Percentiles rank a stretch among this genome's conserved stretches.
These are phyloP conservation scores for Eimeria falciformis DNA, from an alignment of 169 alveolate genomes.

Conservation along the genomic window DNA sequence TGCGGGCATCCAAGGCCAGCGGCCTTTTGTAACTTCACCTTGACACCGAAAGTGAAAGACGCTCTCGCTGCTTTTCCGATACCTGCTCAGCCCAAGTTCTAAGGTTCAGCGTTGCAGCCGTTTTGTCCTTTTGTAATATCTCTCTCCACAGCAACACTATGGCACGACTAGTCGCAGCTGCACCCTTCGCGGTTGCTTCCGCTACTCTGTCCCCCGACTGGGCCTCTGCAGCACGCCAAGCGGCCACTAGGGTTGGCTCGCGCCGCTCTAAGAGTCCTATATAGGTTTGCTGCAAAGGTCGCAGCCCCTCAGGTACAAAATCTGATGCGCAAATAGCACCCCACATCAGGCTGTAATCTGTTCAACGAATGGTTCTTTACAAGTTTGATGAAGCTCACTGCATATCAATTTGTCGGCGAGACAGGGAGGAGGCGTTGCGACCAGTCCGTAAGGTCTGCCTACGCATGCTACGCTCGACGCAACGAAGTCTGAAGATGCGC, in stretches of 20 bases:
- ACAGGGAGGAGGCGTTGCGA: too few species aligned
- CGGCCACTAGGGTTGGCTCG: slow-evolving; percentile 19
- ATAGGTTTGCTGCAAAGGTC: slow-evolving; percentile 24
- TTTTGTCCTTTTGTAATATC: neutral
- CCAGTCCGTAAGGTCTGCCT: neutral
- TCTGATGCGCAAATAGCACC: neutral
- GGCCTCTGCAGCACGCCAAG: slow-evolving; percentile 4
- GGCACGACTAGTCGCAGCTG: slow-evolving; percentile 15
- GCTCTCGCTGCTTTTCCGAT: slow-evolving; percentile 1
- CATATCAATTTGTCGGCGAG: too few species aligned
- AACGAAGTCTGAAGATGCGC: slow-evolving; percentile 30
- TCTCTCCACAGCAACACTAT: slow-evolving; percentile 17
- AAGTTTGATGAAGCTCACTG: too few species aligned
- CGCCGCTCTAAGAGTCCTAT: slow-evolving; percentile 10
- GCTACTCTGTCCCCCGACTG: neutral
- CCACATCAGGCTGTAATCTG: too few species aligned
- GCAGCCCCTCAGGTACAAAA: slow-evolving; percentile 29
- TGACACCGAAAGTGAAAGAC: neutral
- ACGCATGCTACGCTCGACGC: neutral
- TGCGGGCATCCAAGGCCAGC: too few species aligned
- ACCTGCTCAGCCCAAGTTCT: slow-evolving; percentile 10
- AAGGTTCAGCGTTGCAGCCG: neutral
- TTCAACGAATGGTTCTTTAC: too few species aligned
- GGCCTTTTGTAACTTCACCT: too few species aligned
- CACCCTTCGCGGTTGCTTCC: slow-evolving; percentile 3